Evolutionary conservation across 352 stramenopile species (phyloP), one percentile per base, ranked within the genome.

Genomic region (Pythium sp.): DNA sequence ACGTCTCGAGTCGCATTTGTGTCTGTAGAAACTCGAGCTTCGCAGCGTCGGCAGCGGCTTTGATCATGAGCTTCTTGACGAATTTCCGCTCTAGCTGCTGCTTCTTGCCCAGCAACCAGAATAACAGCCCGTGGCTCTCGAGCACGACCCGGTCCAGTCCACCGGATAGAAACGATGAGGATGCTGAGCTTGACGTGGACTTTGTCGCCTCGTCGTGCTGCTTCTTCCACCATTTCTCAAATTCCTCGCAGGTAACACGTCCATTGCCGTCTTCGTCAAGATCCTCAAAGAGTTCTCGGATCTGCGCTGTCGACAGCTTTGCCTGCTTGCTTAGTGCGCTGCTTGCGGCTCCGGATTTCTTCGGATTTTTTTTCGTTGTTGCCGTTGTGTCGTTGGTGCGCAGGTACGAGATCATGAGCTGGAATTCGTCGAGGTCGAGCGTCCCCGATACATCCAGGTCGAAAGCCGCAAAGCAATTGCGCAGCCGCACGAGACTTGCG

Each of bases 401-500:
- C 28, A 87, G 53, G 69, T 84, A 80, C 38, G 79, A 76, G 5
- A 87, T 54, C 77, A 87, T 74, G 24, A 87, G 64, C 59, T 81
- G 70, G 32, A 87, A 87, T 43, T 84, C 75, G 54, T 84, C 73
- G 9, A 84, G 71, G 51, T 87, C 75, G 7, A 87, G 64, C 8
- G 77, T 65, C 4, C 79, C 79, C 1, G 79, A 87, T 59, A 69
- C 65, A 47, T 87, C 79, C 0, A 87, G 58, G 41, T 87, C 79
- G 59, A 87, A 87, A 22, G 80, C 70, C 18, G 60, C 41, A 57
- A 87, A 87, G 58, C 71, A 83, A 57, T 81, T 77, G 0, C 75
- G 77, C 22, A 87, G 66, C 38, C 79, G 55, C 22, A 73, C 1
- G 0, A 76, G 22, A 3, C 43, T 61, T 4, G 58, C 57, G 24